A percentile compares a stretch with the other conserved stretches of the same genome.
Conservation (phyloP, 2,329 filamentous ascomycete species). For the Aureobasidium lini region DNA sequence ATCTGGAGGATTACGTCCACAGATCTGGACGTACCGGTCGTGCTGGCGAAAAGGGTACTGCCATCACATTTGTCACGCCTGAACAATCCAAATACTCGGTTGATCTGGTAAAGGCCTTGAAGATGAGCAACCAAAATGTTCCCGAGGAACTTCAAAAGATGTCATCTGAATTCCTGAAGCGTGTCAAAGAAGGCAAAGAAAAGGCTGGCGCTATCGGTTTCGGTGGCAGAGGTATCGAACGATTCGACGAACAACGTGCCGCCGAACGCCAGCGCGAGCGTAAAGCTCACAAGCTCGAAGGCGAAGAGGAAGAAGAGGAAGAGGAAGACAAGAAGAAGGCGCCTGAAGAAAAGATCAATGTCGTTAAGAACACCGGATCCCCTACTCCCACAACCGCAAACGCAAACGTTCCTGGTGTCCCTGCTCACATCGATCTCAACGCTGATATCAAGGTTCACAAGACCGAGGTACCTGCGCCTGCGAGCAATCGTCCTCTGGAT, state of each 20-base stretch:
- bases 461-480: slow-evolving; percentile 49
- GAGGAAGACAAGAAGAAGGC: slow-evolving; percentile 53
- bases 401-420: slow-evolving; percentile 34
- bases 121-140: slow-evolving; percentile 78
- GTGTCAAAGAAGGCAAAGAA: slow-evolving; percentile 86
- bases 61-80: slow-evolving; percentile 86
- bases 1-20: slow-evolving; percentile 94
- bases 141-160: slow-evolving; percentile 60
- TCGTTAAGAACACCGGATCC: slow-evolving; percentile 17
- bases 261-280: slow-evolving; percentile 78
- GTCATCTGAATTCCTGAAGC: slow-evolving; percentile 67
- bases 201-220: slow-evolving; percentile 81
- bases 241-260: slow-evolving; percentile 84
- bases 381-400: slow-evolving; percentile 10
- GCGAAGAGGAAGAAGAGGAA: slow-evolving; percentile 72
- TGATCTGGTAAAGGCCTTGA: slow-evolving; percentile 84
- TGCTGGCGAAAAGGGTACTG: slow-evolving; percentile 88
- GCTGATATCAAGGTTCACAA: slow-evolving; percentile 67
- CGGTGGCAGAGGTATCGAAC: slow-evolving; percentile 88
- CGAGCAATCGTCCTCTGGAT: slow-evolving; percentile 58
- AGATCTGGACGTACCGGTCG: slow-evolving; percentile 88
- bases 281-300: slow-evolving; percentile 82
- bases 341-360: slow-evolving; percentile 44
- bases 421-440: slow-evolving; percentile 54
- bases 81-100: slow-evolving; percentile 87